Percentiles rank a stretch among this genome's conserved stretches.
phyloP scores from a whole-genome alignment of 2,329 filamentous ascomycete species.

The Fusarium solani-melongenae region DNA sequence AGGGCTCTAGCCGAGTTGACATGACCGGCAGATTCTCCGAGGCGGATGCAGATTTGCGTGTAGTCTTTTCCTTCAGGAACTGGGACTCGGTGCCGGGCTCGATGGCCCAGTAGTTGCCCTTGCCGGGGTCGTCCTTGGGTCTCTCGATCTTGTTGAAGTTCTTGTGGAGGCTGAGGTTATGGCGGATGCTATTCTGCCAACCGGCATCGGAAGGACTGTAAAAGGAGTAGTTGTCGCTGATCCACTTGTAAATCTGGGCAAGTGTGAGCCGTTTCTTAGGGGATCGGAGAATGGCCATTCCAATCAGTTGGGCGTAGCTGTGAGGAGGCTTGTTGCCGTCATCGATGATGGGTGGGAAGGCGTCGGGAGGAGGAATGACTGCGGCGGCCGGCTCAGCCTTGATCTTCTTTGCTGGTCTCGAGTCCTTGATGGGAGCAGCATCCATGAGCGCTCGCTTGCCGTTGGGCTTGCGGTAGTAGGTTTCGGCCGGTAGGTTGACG shows the following conservation, averaged over 20 bases:
- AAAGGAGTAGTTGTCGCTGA: constrained; percentile 92
- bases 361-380: constrained; percentile 73
- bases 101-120: constrained; percentile 97
- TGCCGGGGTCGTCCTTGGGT: constrained; percentile 96
- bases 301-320: constrained; percentile 95
- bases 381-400: constrained; percentile 62
- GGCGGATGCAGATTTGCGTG: constrained; percentile 66
- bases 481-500: constrained; percentile 63
- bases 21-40: constrained; percentile 70
- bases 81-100: constrained; percentile 88
- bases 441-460: constrained; percentile 76
- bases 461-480: constrained; percentile 63
- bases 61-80: constrained; percentile 88
- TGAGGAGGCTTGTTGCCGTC: constrained; percentile 90
- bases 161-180: constrained; percentile 97
- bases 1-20: constrained; percentile 65
- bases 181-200: constrained; percentile 99
- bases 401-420: constrained; percentile 73
- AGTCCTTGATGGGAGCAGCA: constrained; percentile 77
- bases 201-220: constrained; percentile 87
- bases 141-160: constrained; percentile 95
- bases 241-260: constrained; percentile 99
- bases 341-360: constrained; percentile 85
- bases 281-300: constrained; percentile 94
- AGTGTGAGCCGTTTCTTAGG: constrained; percentile 86